phyloP scores from a whole-genome alignment of 1,139 yeast species.

The Hyphopichia fennica region DNA sequence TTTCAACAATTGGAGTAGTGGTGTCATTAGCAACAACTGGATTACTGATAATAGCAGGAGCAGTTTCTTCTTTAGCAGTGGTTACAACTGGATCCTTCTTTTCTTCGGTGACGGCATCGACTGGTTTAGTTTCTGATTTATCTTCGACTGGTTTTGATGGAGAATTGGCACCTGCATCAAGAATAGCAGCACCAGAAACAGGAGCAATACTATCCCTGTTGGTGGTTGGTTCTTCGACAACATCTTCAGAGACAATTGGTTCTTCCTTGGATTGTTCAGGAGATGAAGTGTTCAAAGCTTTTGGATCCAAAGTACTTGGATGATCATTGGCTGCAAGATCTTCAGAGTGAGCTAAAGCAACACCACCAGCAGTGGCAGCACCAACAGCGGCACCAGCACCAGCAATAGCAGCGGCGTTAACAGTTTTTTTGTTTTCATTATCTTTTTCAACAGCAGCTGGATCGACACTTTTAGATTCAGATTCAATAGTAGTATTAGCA shows the following conservation, averaged over 20 bases:
- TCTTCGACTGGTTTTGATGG: neutral
- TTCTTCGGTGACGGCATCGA: constrained; percentile 49
- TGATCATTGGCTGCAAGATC: constrained; percentile 1
- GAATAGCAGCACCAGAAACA: constrained; percentile 12
- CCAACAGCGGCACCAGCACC: constrained; percentile 11
- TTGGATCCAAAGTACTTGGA: constrained; percentile 4
- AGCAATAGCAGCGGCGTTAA: constrained; percentile 10
- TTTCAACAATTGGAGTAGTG: constrained; percentile 5
- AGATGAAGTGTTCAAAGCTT: constrained; percentile 1
- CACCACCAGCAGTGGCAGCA: constrained; percentile 28
- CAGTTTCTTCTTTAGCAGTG: constrained; percentile 3
- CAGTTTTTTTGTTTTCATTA: constrained; percentile 3
- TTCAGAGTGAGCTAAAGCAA: constrained; percentile 56
- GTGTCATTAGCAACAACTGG: constrained; percentile 5
- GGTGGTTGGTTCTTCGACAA: neutral
- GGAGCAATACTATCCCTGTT: constrained; percentile 2
- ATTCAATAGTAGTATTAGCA: constrained; percentile 21
- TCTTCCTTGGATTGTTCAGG: neutral
- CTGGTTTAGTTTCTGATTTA: constrained; percentile 12
- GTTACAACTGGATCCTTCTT: constrained; percentile 9
- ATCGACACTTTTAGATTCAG: constrained; percentile 11
- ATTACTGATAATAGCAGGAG: constrained; percentile 4
- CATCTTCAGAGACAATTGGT: neutral
- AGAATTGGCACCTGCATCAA: constrained; percentile 13
- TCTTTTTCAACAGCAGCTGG: neutral